phyloP scores from a whole-genome alignment of 345 rosid species.

The Eucalyptus melliodora region DNA sequence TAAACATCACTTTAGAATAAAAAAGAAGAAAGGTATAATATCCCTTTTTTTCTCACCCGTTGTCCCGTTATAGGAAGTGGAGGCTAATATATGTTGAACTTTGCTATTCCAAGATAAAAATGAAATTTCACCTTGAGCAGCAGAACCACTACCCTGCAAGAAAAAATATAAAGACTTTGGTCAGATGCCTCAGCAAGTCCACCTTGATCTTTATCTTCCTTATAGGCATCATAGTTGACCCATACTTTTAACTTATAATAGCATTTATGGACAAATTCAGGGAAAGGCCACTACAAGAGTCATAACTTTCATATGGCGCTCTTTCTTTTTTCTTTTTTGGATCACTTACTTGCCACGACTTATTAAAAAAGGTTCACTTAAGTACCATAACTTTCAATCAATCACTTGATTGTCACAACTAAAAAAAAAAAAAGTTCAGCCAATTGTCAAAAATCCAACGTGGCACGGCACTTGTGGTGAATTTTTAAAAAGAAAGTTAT shows the following conservation, averaged over 20 bases:
- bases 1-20: neutral
- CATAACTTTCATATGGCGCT: neutral
- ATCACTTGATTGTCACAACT: neutral
- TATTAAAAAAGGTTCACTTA: neutral
- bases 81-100: conserved; percentile 87
- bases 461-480: neutral
- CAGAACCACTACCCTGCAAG: conserved; percentile 82
- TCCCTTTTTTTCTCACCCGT: conserved; percentile 54
- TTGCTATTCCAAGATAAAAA: conserved; percentile 93
- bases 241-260: neutral
- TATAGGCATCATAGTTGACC: neutral
- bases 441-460: neutral
- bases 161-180: neutral
- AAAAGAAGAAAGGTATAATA: neutral
- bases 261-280: neutral
- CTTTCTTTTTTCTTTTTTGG: no score
- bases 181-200: neutral
- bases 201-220: neutral
- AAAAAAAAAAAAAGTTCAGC: neutral
- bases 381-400: neutral
- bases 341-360: neutral
- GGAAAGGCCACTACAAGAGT: neutral
- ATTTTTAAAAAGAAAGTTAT: neutral
- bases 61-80: conserved; percentile 89
- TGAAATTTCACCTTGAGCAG: conserved; percentile 94